Evolutionary conservation across 2,329 filamentous ascomycete species (phyloP).

Genomic region (Talaromyces sp.): DNA sequence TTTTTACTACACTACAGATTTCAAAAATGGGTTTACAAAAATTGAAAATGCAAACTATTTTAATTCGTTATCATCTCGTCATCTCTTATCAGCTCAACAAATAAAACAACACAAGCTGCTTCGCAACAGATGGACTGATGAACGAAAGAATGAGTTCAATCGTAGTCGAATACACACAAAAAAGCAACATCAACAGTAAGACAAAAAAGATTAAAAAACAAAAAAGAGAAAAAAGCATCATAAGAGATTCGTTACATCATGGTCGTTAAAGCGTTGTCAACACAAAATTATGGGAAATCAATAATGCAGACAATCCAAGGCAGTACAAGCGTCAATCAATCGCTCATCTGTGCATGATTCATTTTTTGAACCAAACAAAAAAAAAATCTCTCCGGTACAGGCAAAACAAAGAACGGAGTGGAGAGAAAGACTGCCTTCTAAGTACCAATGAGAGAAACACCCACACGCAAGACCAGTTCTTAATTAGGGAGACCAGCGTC

Average conservation of each 20-base stretch:
- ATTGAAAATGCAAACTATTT: not conserved
- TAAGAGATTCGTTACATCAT: conserved; percentile 21
- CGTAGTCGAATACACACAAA: not conserved
- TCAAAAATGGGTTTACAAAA: not conserved
- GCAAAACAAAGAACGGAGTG: not conserved
- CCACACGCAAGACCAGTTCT: conserved; percentile 10
- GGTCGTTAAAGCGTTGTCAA: conserved; percentile 15
- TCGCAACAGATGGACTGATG: conserved; percentile 7
- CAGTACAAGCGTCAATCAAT: not conserved
- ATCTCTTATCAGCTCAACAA: conserved; percentile 7
- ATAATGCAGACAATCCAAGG: not conserved
- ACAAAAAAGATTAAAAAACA: not conserved
- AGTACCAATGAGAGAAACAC: conserved; percentile 9
- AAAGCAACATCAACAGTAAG: not conserved
- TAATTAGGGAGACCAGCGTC: conserved; percentile 9
- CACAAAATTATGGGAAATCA: conserved; percentile 1
- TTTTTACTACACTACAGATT: not conserved
- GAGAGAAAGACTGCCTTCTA: conserved; percentile 11
- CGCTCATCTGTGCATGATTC: not conserved
- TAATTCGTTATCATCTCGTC: conserved; percentile 12
- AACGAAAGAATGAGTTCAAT: conserved; percentile 3
- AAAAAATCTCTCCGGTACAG: not conserved
- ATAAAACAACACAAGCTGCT: conserved; percentile 3
- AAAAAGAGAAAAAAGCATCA: not conserved
- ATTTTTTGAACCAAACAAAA: not conserved